phyloP scores from a whole-genome alignment of 352 stramenopile genomes.

The Globisporangium abappressorium region DNA sequence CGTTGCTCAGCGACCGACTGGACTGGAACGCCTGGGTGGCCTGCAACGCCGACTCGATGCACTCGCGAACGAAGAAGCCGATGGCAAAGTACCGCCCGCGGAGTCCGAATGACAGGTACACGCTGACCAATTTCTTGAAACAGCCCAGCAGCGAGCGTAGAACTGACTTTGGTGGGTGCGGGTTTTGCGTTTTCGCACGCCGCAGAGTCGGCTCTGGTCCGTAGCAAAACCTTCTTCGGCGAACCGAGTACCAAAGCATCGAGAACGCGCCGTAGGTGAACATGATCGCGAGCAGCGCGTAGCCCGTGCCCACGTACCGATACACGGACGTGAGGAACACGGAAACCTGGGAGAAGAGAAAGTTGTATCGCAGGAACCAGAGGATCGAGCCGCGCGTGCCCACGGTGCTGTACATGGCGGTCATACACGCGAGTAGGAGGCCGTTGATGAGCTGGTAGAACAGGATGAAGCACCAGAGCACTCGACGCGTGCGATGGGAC shows the following conservation, averaged over 20 bases:
- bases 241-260: constrained; percentile 10
- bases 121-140: background rate
- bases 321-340: constrained; percentile 13
- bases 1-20: background rate
- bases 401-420: constrained; percentile 13
- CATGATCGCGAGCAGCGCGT: constrained; percentile 8
- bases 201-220: background rate
- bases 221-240: background rate
- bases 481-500: background rate
- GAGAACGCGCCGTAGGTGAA: constrained; percentile 6
- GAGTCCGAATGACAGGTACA: constrained; percentile 1
- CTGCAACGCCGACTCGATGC: background rate
- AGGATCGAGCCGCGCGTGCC: constrained; percentile 11
- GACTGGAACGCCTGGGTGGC: background rate
- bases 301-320: constrained; percentile 1
- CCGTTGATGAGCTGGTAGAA: constrained; percentile 14
- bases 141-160: background rate
- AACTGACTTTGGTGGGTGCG: background rate
- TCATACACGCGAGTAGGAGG: constrained; percentile 7
- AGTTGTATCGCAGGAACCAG: constrained; percentile 17
- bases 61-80: background rate
- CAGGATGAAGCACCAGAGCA: constrained; percentile 12
- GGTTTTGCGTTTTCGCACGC: background rate
- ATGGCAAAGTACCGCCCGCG: background rate
- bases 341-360: constrained; percentile 19